These are phyloP conservation scores for Avena sativa DNA, from an alignment of 176 grass and related monocot species.

Conservation along the genomic window DNA sequence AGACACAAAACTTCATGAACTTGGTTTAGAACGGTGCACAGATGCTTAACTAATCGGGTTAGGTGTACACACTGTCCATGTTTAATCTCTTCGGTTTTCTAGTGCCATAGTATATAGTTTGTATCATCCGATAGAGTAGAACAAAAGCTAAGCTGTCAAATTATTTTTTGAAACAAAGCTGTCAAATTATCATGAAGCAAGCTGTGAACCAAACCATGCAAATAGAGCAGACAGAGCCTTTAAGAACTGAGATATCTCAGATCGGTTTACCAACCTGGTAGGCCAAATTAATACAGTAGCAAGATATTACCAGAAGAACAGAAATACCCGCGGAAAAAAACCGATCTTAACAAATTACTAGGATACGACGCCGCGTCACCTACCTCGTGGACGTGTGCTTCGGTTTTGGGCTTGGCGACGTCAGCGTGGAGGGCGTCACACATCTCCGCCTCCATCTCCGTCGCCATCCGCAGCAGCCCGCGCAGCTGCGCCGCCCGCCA, in stretches of 20 bases:
- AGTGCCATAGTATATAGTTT: background rate
- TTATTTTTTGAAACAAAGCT: background rate
- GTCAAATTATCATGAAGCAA: background rate
- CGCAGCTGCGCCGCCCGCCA: conserved; percentile 74
- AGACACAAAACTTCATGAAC: background rate
- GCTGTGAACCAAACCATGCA: background rate
- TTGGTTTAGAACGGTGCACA: background rate
- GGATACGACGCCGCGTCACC: background rate
- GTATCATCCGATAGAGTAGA: background rate
- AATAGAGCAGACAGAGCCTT: conserved; percentile 11
- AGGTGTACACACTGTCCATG: conserved; percentile 9
- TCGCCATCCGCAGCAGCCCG: conserved; percentile 53
- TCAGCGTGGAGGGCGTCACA: conserved; percentile 62
- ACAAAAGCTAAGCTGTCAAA: background rate
- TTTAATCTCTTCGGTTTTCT: background rate
- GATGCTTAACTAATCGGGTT: background rate
- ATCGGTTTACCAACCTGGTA: background rate
- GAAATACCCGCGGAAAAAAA: background rate
- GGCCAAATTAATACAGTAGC: background rate
- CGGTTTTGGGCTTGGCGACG: conserved; percentile 67
- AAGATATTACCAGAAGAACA: background rate
- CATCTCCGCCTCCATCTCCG: conserved; percentile 73
- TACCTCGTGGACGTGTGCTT: conserved; percentile 70
- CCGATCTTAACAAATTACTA: background rate
- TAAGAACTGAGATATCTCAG: background rate